Evolutionary conservation across 1,284 basidiomycete species (phyloP), one percentile per base, ranked within the genome.

Genomic region (Xerocomus nothofagi): DNA sequence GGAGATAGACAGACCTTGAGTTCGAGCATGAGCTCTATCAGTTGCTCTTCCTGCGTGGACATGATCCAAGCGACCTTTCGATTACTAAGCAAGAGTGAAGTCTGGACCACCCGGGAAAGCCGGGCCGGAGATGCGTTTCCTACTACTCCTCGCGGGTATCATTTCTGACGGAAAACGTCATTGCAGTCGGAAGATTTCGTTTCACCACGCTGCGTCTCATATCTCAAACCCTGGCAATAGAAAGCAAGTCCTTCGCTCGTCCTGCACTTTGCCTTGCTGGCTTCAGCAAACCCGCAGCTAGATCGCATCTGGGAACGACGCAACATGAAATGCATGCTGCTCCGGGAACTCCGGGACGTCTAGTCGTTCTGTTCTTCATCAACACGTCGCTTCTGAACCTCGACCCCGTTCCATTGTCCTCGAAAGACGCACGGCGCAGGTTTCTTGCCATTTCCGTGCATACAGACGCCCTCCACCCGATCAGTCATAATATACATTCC

Each of bases 21-120:
- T 23, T 84, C 82, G 14, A 85, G 61, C 17, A 88, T 71, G 11
- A 88, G 73, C 57, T 88, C 84, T 8, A 86, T 70, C 14, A 88
- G 72, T 50, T 88, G 82, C 46, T 85, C 84, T 57, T 80, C 77
- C 30, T 69, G 66, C 3, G 60, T 34, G 15, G 68, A 57, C 67
- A 69, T 67, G 49, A 30, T n/a, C 5, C 0, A 14, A 38, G 26
- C 20, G 12, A 20, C 6, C 18, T 9, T n/a, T 23, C 4, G 59
- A 47, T 60, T 36, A 57, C 49, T 60, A 62, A 60, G 54, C 50
- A 18, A 10, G n/a, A n/a, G n/a, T n/a, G n/a, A n/a, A n/a, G n/a
- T n/a, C n/a, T n/a, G n/a, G n/a, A n/a, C n/a, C n/a, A n/a, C n/a
- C n/a, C n/a, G n/a, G n/a, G n/a, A n/a, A n/a, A n/a, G n/a, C n/a